Conservation (phyloP, 129 eudicot species). For the Sambucus nigra region DNA sequence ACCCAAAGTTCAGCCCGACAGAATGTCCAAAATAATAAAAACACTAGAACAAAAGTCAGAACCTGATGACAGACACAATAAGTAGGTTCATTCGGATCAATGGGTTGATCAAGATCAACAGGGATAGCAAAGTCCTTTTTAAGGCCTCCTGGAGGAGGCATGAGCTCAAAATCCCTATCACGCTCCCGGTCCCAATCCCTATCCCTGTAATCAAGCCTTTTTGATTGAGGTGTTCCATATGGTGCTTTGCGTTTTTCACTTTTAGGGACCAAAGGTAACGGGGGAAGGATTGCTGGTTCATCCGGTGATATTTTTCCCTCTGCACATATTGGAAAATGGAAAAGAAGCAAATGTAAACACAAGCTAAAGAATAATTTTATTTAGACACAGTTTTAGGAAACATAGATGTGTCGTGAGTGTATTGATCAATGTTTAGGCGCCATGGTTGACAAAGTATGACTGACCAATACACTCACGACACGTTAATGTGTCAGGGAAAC, state of each 20-base stretch:
- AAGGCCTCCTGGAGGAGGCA: slow-evolving; percentile 97
- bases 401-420: no score
- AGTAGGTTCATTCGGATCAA: slow-evolving; percentile 95
- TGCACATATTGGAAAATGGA: slow-evolving; percentile 17
- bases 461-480: no score
- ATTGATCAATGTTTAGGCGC: no score
- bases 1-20: no score
- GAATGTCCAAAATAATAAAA: no score
- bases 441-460: no score
- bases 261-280: slow-evolving; percentile 82
- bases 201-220: slow-evolving; percentile 60
- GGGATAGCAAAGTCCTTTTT: slow-evolving; percentile 73
- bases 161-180: slow-evolving; percentile 82
- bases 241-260: slow-evolving; percentile 47
- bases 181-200: slow-evolving; percentile 80
- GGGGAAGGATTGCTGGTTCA: slow-evolving; percentile 93
- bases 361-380: no score
- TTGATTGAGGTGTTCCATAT: slow-evolving; percentile 63
- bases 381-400: no score
- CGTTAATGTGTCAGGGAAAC: no score
- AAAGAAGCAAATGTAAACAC: slow-evolving; percentile 1
- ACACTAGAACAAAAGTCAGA: no score
- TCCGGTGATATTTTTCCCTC: slow-evolving; percentile 92
- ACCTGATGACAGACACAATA: slow-evolving; percentile 99
- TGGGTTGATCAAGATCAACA: slow-evolving; percentile 82